These are phyloP conservation scores for Penicillium sp. DNA, from an alignment of 2,329 filamentous ascomycete species.

Conservation along the genomic window DNA sequence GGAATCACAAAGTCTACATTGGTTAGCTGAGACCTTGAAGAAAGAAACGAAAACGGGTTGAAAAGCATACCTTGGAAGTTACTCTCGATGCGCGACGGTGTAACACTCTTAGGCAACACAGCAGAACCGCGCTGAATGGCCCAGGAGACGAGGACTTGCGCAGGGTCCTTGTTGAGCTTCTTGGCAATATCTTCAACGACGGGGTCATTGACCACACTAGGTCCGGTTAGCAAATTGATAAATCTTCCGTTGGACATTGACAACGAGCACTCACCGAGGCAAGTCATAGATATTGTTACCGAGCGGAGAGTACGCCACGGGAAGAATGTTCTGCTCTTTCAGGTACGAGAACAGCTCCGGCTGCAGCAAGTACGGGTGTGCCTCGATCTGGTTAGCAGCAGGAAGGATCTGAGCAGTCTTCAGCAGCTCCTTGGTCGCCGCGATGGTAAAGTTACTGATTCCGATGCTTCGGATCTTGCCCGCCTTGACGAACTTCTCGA, in stretches of 20 bases:
- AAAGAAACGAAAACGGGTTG: neutral
- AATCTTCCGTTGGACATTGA: neutral
- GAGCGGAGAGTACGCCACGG: slow-evolving; percentile 64
- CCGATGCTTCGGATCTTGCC: slow-evolving; percentile 41
- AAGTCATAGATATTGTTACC: slow-evolving; percentile 48
- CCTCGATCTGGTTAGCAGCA: slow-evolving; percentile 67
- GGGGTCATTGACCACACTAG: slow-evolving; percentile 61
- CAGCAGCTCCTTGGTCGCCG: slow-evolving; percentile 30
- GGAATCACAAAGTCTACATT: slow-evolving; percentile 35
- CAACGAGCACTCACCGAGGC: slow-evolving; percentile 26
- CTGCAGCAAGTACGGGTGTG: slow-evolving; percentile 67
- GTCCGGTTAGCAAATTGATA: neutral
- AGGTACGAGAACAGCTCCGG: slow-evolving; percentile 55
- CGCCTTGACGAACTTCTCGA: slow-evolving; percentile 37
- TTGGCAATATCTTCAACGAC: slow-evolving; percentile 63
- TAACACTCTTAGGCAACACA: slow-evolving; percentile 59
- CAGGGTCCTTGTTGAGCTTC: slow-evolving; percentile 61
- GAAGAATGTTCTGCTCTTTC: slow-evolving; percentile 49
- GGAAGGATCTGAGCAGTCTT: slow-evolving; percentile 55
- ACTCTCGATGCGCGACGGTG: slow-evolving; percentile 51
- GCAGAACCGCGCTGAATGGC: slow-evolving; percentile 56
- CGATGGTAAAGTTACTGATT: slow-evolving; percentile 45
- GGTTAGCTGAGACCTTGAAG: neutral
- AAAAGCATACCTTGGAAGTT: slow-evolving; percentile 47
- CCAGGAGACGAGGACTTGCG: slow-evolving; percentile 58